phyloP scores from a whole-genome alignment of 768 basidiomycete genomes.

The Leucocoprinus sp. region DNA sequence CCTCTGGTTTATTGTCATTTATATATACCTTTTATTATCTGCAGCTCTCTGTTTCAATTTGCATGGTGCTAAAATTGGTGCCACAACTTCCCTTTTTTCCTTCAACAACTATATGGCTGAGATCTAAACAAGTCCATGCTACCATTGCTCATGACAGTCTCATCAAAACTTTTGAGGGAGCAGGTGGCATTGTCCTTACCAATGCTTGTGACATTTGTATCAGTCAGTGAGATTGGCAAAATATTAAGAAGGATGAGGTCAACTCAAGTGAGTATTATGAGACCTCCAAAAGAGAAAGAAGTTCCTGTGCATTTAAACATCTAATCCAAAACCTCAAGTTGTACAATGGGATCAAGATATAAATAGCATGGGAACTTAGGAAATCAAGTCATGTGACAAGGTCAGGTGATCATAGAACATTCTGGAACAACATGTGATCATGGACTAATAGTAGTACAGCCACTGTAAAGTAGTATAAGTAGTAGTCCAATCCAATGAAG shows the following conservation, averaged over 20 bases:
- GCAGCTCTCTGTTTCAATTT: no score
- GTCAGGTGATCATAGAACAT: no score
- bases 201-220: slow-evolving; percentile 99
- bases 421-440: no score
- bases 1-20: no score
- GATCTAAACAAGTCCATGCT: slow-evolving; percentile 96
- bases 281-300: slow-evolving; percentile 22
- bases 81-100: slow-evolving; percentile 98
- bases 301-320: slow-evolving; percentile 99
- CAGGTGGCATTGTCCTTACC: slow-evolving; percentile 89
- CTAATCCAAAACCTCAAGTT: slow-evolving; percentile 99
- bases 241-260: slow-evolving; percentile 88
- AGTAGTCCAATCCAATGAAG: no score
- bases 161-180: slow-evolving; percentile 78
- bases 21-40: no score
- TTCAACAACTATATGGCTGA: slow-evolving; percentile 92
- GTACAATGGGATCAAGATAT: no score
- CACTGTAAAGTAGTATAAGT: no score
- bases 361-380: no score
- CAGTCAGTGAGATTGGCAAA: slow-evolving; percentile 96
- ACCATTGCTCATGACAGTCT: slow-evolving; percentile 96
- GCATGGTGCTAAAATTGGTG: slow-evolving; percentile 99
- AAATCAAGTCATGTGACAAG: no score
- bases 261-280: slow-evolving; percentile 74
- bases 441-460: no score